Base-by-base conservation (phyloP, 768 basidiomycete species). In the Pholiota molesta region DNA sequence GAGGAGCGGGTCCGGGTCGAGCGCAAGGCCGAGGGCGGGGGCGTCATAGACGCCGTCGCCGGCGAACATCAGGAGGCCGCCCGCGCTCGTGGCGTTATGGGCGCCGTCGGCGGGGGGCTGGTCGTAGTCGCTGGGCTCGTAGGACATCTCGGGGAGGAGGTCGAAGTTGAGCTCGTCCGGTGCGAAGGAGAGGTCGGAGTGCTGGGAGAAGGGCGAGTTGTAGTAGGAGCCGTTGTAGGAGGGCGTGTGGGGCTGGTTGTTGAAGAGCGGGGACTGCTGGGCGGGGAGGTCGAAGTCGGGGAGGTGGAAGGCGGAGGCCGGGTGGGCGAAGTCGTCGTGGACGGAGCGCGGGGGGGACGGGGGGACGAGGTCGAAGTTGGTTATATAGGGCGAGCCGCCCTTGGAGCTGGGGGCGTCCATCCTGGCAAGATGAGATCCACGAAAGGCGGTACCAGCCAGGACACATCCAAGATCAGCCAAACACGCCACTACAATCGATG, bases 111-210 rank as follows among this genome's bases (percentile, higher is more conserved):
- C 39, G 13, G 75, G 61, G 79, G 89, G 86, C 5, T 76, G 69
- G 75, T 93, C 91, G 79, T 85, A 92, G 59, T 92, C 88, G 29
- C 83, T 73, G 4, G 91, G 91, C 71, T 92, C 86, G 82, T 93
- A 92, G 31, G 72, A 64, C 64, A 83, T 79, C 59, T 82, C 82
- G 31, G 77, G 78, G 42, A 89, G 83, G 62, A 89, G 71, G 56
- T 73, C 74, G 57, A 85, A 81, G 62, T 65, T 66, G 58, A 74
- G 63, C 21, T 84, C 83, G 10, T 81, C 83, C n/a, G 75, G 80
- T 58, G 77, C 74, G 67, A 78, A 78, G 59, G 81, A 82, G 60
- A 90, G 86, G n/a, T 92, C 91, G 3, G 89, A 90, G 66, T 85
- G 79, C 56, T 73, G 78, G 6, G 89, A 90, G 72, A 81, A 91